These are phyloP conservation scores for Pythium aquatile DNA, from an alignment of 352 stramenopile species.

Conservation along the genomic window DNA sequence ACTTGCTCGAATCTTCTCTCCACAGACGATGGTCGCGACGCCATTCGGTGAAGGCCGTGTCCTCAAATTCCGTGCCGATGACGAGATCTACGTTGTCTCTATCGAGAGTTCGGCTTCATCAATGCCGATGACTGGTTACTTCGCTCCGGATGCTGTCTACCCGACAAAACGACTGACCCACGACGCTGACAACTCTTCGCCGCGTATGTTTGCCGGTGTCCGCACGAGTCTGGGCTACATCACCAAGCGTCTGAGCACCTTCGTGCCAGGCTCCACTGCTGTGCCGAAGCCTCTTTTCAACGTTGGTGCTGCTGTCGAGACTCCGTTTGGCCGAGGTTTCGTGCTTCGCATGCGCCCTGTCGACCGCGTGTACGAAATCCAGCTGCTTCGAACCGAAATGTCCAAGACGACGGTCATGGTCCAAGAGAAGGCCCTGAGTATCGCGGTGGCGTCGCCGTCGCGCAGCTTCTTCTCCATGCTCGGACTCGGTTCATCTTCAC, in stretches of 20 bases:
- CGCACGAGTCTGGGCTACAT: conserved; percentile 75
- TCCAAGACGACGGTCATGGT: conserved; percentile 45
- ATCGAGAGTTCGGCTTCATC: conserved; percentile 40
- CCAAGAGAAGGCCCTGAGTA: conserved; percentile 51
- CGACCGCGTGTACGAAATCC: conserved; percentile 70
- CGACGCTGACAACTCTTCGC: conserved; percentile 41
- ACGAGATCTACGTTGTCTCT: conserved; percentile 69
- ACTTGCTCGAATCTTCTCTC: conserved; percentile 39
- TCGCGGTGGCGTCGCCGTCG: conserved; percentile 52
- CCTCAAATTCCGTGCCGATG: conserved; percentile 55
- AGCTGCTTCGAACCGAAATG: conserved; percentile 45
- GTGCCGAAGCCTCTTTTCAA: conserved; percentile 47
- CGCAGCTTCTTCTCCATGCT: conserved; percentile 73
- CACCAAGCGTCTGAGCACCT: conserved; percentile 76
- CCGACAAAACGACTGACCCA: conserved; percentile 33
- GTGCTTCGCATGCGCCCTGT: conserved; percentile 62
- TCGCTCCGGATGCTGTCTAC: conserved; percentile 49
- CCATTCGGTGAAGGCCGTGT: conserved; percentile 73
- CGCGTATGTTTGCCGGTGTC: conserved; percentile 72
- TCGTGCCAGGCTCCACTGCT: conserved; percentile 44
- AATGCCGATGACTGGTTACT: conserved; percentile 48
- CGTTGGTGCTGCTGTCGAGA: conserved; percentile 58
- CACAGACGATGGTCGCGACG: conserved; percentile 67
- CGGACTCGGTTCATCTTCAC: conserved; percentile 34
- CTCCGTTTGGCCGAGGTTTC: conserved; percentile 69